Evolutionary conservation across 192 early-diverging fungal species (phyloP), one percentile per base, ranked within the genome.

Genomic region (Coemansia sp.): DNA sequence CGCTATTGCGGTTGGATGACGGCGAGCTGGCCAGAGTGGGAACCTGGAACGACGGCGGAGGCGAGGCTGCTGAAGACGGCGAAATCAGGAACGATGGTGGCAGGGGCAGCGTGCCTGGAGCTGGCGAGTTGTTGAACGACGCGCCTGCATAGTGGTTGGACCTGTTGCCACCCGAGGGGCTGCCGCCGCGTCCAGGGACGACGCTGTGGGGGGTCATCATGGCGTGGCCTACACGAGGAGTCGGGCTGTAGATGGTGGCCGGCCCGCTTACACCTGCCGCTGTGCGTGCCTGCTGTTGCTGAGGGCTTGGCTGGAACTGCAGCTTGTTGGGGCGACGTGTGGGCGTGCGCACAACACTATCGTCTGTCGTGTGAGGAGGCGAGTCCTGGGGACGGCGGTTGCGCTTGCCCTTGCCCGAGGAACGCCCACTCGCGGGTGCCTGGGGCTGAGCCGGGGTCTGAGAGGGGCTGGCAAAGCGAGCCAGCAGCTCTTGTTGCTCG

Each of bases 91-190:
- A 77, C 37, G 65, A 69, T n/a, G 75, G 74, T 37, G 80, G 80
- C 59, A 77, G 68, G 0, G 80, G 80, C 51, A 82, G 72, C 32
- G 68, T 77, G 63, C 55, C 77, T 25, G 80, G 67, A 0, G 75
- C 75, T 0, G 80, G 80, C 62, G 80, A 82, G 64, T 82, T 82
- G 80, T 76, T 77, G 68, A 82, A 82, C 51, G 75, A 77, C 29
- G 75, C 75, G 6, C 80, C 80, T 0, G 80, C 80, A 37, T 82
- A 82, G 66, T 82, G 80, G 34, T 60, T 71, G 9, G 55, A 68
- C 69, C 48, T 74, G 25, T 27, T 27, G 25, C 25, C 25, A 27
- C 25, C 25, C 25, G 25, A 27, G 58, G 77, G 72, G 58, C 72
- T 79, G 55, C 72, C 62, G 39, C 67, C 58, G 14, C 51, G 67